Percentiles rank a stretch among this genome's conserved stretches.
Conservation (phyloP, 192 early-diverging fungal species). For the Podila horticola region DNA sequence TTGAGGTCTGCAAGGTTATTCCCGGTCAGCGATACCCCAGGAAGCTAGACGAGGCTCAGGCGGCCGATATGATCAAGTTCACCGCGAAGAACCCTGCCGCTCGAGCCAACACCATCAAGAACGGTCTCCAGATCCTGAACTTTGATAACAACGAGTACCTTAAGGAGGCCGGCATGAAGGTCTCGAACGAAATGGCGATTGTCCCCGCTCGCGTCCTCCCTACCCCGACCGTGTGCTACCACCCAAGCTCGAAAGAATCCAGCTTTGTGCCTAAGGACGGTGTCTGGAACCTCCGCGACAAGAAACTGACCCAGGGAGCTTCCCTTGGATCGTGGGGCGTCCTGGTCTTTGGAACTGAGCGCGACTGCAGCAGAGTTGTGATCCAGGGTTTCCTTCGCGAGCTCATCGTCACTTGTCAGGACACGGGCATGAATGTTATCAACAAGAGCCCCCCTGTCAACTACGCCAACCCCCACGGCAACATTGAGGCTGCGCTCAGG, state of each 20-base stretch:
- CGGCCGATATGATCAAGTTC: slow-evolving; percentile 96
- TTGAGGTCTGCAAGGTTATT: slow-evolving; percentile 88
- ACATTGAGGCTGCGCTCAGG: slow-evolving; percentile 75
- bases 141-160: slow-evolving; percentile 79
- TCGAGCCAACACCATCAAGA: slow-evolving; percentile 83
- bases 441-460: slow-evolving; percentile 57
- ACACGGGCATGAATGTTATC: slow-evolving; percentile 73
- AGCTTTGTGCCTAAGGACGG: slow-evolving; percentile 71
- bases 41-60: slow-evolving; percentile 87
- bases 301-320: slow-evolving; percentile 78
- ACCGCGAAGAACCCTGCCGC: slow-evolving; percentile 85
- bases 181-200: slow-evolving; percentile 74
- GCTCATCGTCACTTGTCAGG: slow-evolving; percentile 75
- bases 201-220: slow-evolving; percentile 80
- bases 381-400: slow-evolving; percentile 80
- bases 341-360: slow-evolving; percentile 74
- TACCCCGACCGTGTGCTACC: slow-evolving; percentile 79
- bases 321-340: slow-evolving; percentile 84
- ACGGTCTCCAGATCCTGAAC: slow-evolving; percentile 71
- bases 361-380: slow-evolving; percentile 59
- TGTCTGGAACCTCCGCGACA: slow-evolving; percentile 89
- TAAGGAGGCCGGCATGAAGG: slow-evolving; percentile 76
- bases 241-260: slow-evolving; percentile 53
- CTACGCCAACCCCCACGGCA: slow-evolving; percentile 69
- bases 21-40: slow-evolving; percentile 85